phyloP scores from a whole-genome alignment of 2,329 filamentous ascomycete species.

The Ceratocystis variospora region DNA sequence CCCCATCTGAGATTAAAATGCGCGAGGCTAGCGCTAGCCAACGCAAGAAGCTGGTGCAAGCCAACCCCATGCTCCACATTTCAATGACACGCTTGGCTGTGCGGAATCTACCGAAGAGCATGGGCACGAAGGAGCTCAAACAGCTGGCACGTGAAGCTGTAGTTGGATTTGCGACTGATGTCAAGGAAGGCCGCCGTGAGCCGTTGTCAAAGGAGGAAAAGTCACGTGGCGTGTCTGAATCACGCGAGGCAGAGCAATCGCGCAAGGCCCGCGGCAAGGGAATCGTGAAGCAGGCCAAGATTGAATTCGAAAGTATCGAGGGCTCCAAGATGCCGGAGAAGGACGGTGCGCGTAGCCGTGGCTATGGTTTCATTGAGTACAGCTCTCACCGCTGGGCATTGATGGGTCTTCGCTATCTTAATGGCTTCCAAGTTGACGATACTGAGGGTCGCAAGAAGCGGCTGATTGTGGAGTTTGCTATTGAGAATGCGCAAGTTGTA shows the following conservation, averaged over 20 bases:
- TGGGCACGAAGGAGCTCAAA: slow-evolving; percentile 80
- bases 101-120: slow-evolving; percentile 74
- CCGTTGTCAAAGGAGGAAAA: slow-evolving; percentile 84
- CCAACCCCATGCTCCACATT: slow-evolving; percentile 77
- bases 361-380: slow-evolving; percentile 97
- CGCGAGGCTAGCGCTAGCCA: slow-evolving; percentile 76
- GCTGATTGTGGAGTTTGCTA: slow-evolving; percentile 90
- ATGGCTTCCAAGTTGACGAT: slow-evolving; percentile 53
- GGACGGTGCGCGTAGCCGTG: slow-evolving; percentile 70
- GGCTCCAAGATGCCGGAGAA: slow-evolving; percentile 72
- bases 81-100: slow-evolving; percentile 82
- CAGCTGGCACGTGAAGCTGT: slow-evolving; percentile 81
- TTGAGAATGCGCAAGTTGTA: slow-evolving; percentile 96
- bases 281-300: slow-evolving; percentile 85
- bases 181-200: slow-evolving; percentile 60
- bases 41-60: slow-evolving; percentile 78
- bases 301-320: slow-evolving; percentile 79
- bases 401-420: slow-evolving; percentile 89
- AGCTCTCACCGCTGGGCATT: slow-evolving; percentile 83
- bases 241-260: slow-evolving; percentile 64
- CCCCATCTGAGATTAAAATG: slow-evolving; percentile 71
- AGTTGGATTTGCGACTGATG: slow-evolving; percentile 84
- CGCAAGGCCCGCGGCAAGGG: slow-evolving; percentile 70
- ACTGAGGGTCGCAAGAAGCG: slow-evolving; percentile 67
- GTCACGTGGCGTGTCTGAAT: slow-evolving; percentile 62